These are phyloP conservation scores for Fusarium bactridioides DNA, from an alignment of 2,329 filamentous ascomycete genomes.

Conservation along the genomic window DNA sequence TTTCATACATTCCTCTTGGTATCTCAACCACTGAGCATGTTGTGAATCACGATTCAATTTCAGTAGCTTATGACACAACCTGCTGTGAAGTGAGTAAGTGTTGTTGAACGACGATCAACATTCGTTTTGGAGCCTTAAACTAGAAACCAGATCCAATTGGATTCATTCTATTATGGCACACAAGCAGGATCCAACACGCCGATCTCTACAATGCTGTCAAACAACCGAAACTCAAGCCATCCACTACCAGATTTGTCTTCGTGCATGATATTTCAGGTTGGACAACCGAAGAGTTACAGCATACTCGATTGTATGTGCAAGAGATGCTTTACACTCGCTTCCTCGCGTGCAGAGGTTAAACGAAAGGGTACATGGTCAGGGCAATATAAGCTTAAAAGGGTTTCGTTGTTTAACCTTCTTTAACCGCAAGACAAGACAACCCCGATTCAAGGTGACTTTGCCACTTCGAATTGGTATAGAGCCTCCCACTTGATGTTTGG, in stretches of 20 bases:
- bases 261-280: constrained; percentile 3
- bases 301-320: background rate
- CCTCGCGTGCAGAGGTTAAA: constrained; percentile 7
- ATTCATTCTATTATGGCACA: constrained; percentile 1
- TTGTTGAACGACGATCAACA: background rate
- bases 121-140: background rate
- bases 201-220: background rate
- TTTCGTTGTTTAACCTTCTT: constrained; percentile 9
- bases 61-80: constrained; percentile 2
- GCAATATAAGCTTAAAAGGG: constrained; percentile 42
- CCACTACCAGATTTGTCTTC: constrained; percentile 9
- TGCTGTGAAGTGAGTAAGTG: constrained; percentile 9
- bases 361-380: constrained; percentile 19
- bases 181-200: constrained; percentile 2
- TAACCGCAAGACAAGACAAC: constrained; percentile 20
- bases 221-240: background rate
- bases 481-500: constrained; percentile 2
- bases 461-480: background rate
- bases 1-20: constrained; percentile 16
- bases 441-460: constrained; percentile 14
- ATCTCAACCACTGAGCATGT: constrained; percentile 2
- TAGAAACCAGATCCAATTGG: background rate
- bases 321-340: constrained; percentile 11
- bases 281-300: constrained; percentile 3
- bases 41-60: constrained; percentile 9